Percentiles rank a stretch among this genome's conserved stretches.
Evolutionary conservation across 768 basidiomycete genomes (phyloP).

Genomic region (Dentipellis sp.): DNA sequence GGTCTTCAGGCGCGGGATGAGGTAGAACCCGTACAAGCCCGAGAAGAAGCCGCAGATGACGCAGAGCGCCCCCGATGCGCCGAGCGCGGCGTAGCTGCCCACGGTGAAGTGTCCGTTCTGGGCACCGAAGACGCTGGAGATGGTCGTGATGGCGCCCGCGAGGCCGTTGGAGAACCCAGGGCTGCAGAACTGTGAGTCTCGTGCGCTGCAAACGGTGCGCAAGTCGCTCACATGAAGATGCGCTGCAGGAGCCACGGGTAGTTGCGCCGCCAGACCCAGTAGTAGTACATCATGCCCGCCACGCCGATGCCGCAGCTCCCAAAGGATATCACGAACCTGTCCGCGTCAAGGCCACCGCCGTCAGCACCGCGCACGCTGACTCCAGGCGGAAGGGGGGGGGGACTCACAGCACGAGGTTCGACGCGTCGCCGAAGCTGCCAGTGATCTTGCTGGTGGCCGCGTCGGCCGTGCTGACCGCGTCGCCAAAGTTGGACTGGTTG

Average conservation of each 20-base stretch:
- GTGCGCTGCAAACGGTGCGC: background rate
- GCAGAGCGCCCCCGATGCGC: slow-evolving; percentile 1
- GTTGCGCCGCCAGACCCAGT: slow-evolving; percentile 7
- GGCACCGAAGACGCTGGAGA: slow-evolving; percentile 1
- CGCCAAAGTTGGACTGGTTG: background rate
- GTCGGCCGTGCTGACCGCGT: background rate
- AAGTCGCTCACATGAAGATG: slow-evolving; percentile 3
- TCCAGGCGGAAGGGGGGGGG: background rate
- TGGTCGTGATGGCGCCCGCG: slow-evolving; percentile 6
- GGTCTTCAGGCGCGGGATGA: slow-evolving; percentile 1
- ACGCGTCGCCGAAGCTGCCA: background rate
- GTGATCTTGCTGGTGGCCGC: background rate
- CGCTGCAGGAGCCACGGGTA: slow-evolving; percentile 7
- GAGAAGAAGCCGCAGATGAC: slow-evolving; percentile 1
- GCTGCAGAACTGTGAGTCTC: background rate
- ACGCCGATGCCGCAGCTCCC: slow-evolving; percentile 5
- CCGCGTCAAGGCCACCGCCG: background rate
- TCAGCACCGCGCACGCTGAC: background rate
- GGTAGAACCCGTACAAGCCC: background rate
- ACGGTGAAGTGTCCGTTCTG: slow-evolving; percentile 1
- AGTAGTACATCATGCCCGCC: slow-evolving; percentile 6
- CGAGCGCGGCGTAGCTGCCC: slow-evolving; percentile 1
- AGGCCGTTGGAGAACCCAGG: slow-evolving; percentile 8
- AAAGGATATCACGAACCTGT: slow-evolving; percentile 4
- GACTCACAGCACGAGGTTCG: slow-evolving; percentile 6